Base-by-base conservation (phyloP, 345 rosid species). In the Eucalyptus urophylla region DNA sequence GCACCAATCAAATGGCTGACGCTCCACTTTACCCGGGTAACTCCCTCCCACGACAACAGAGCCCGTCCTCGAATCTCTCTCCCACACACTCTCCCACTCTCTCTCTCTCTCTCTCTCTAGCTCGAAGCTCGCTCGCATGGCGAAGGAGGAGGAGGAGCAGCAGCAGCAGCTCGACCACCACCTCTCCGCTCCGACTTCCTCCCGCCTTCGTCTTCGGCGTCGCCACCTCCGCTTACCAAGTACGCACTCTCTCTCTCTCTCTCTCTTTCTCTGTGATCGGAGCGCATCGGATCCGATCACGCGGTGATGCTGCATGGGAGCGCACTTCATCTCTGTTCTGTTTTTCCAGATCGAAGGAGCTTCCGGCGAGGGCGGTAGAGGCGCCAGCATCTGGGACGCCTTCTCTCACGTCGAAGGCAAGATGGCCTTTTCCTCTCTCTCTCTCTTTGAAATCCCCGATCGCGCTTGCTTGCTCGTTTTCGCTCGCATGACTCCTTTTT, bases 361-460 rank as follows among this genome's bases (percentile, higher is more conserved):
- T 17, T 90, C 94, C 91, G 90, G 90, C 56, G 99, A 95, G 86
- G 99, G 97, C 44, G 94, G 95, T 17, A 93, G 96, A 87, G 99
- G 99, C 80, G 92, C 97, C 67, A 93, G 94, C 90, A 96, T 96
- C 88, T 96, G 99, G 99, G 99, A 96, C 88, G 95, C 93, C 89
- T 96, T 96, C 89, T 72, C 98, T n/a, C 98, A 92, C 87, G 89
- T 90, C 19, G 89, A 94, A 93, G 99, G 98, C 94, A 51, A 88
- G 43, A 56, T 22, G 1, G 14, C 49, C 51, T 69, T 40, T 37
- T 27, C 27, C 56, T 69, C 17, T 11, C 43, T 43, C 43, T 67
- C 31, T 22, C 87, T 56, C 45, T 65, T 86, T n/a, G 19, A 8
- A 76, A 43, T 5, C 31, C 31, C 27, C 85, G 44, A 47, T 86